phyloP scores from a whole-genome alignment of 345 rosid genomes.

The Euclidium syriacum region DNA sequence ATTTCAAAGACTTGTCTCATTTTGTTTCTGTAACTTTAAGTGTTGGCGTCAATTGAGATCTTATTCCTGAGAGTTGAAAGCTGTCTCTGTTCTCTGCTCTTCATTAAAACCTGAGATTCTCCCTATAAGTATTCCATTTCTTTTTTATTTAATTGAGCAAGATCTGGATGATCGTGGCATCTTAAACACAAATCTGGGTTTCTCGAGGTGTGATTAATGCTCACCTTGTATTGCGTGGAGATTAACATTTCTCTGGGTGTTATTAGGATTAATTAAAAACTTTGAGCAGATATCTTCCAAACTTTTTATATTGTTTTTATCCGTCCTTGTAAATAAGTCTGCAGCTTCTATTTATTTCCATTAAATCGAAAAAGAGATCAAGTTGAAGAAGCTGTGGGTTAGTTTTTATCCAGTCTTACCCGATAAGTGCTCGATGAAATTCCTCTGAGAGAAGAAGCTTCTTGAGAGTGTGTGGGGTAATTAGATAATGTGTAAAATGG shows the following conservation, averaged over 20 bases:
- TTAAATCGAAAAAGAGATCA: background rate
- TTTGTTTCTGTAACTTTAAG: slow-evolving; percentile 4
- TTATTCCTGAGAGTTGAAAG: slow-evolving; percentile 7
- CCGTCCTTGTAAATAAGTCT: background rate
- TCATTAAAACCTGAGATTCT: slow-evolving; percentile 1
- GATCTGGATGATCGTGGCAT: no score
- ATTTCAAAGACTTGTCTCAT: slow-evolving; percentile 13
- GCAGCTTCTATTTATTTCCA: background rate
- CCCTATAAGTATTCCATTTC: background rate
- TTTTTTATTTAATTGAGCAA: slow-evolving; percentile 1
- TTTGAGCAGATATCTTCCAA: background rate
- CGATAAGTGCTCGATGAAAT: slow-evolving; percentile 18
- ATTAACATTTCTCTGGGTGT: slow-evolving; percentile 9
- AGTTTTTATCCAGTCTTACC: background rate
- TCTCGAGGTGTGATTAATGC: slow-evolving; percentile 22
- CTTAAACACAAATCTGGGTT: no score
- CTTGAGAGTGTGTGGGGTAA: slow-evolving; percentile 1
- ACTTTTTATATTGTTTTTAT: background rate
- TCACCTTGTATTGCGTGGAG: slow-evolving; percentile 5
- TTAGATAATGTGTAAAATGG: slow-evolving; percentile 41
- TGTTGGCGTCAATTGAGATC: slow-evolving; percentile 5
- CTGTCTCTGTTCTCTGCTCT: background rate
- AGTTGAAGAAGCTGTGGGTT: background rate
- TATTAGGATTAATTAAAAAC: background rate
- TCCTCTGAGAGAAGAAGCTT: slow-evolving; percentile 16